phyloP scores from a whole-genome alignment of 352 stramenopile genomes.

The Pythium dissimile region DNA sequence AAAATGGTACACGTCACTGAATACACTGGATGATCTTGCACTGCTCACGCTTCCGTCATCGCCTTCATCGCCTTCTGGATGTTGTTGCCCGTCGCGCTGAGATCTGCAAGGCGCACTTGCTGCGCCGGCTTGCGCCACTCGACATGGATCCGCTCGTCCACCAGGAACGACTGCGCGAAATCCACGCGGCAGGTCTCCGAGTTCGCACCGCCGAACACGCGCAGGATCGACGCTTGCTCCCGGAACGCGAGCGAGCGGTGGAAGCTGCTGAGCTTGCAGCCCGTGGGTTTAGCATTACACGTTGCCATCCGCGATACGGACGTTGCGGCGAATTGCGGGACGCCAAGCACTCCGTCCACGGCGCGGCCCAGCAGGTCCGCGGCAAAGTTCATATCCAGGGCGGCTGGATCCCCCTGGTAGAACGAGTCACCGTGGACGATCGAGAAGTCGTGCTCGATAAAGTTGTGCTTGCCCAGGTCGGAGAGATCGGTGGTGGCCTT shows the following conservation, averaged over 20 bases:
- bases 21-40: no score
- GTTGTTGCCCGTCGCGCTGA: conserved; percentile 3
- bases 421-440: conserved; percentile 36
- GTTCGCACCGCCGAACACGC: conserved; percentile 3
- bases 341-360: conserved; percentile 1
- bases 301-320: background rate
- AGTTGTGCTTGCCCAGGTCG: conserved; percentile 45
- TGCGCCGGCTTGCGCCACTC: conserved; percentile 2
- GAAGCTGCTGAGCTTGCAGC: conserved; percentile 5
- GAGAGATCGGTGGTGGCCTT: conserved; percentile 33
- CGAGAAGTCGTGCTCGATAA: conserved; percentile 51
- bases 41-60: no score
- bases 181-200: conserved; percentile 14
- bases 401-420: conserved; percentile 30
- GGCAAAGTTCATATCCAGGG: conserved; percentile 30
- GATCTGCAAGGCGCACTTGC: conserved; percentile 1
- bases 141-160: conserved; percentile 4
- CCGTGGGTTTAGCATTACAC: conserved; percentile 10
- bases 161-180: conserved; percentile 10
- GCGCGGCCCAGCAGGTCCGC: conserved; percentile 26
- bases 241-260: conserved; percentile 10
- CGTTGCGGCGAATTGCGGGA: conserved; percentile 1
- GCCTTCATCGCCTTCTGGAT: background rate
- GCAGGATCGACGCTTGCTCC: conserved; percentile 11
- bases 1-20: background rate